Percentiles rank a stretch among this genome's conserved stretches.
phyloP scores from a whole-genome alignment of 257 asterid species.

The Solanum sparsipilum region DNA sequence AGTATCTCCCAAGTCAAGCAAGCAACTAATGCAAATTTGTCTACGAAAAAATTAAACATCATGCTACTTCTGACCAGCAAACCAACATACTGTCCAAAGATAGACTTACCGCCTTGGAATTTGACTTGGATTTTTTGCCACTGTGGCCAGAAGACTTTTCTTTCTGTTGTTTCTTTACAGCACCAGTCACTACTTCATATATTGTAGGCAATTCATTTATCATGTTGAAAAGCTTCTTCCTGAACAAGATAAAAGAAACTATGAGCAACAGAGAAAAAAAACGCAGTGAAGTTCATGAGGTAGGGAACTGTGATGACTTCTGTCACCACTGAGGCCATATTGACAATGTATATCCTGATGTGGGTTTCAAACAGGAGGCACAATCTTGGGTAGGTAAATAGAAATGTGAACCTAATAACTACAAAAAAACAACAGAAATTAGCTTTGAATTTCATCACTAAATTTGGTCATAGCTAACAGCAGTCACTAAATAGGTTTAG shows the following conservation, averaged over 20 bases:
- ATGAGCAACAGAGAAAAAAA: neutral
- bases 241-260: conserved; percentile 15
- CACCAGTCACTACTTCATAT: conserved; percentile 66
- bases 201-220: conserved; percentile 71
- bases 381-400: neutral
- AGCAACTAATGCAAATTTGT: neutral
- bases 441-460: neutral
- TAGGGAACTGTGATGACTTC: neutral
- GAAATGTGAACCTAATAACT: neutral
- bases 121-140: conserved; percentile 45
- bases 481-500: neutral
- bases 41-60: neutral
- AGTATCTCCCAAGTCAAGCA: neutral
- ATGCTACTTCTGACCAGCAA: neutral
- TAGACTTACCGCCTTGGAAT: conserved; percentile 37
- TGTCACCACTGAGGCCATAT: neutral
- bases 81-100: neutral
- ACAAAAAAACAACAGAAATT: neutral
- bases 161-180: conserved; percentile 45
- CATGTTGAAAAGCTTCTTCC: conserved; percentile 75
- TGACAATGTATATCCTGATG: neutral
- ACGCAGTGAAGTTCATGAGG: neutral
- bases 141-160: conserved; percentile 53
- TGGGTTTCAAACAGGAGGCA: neutral
- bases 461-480: neutral